A percentile compares a stretch with the other conserved stretches of the same genome.
phyloP scores from a whole-genome alignment of 257 asterid species.

The Solanum chiquidenum region DNA sequence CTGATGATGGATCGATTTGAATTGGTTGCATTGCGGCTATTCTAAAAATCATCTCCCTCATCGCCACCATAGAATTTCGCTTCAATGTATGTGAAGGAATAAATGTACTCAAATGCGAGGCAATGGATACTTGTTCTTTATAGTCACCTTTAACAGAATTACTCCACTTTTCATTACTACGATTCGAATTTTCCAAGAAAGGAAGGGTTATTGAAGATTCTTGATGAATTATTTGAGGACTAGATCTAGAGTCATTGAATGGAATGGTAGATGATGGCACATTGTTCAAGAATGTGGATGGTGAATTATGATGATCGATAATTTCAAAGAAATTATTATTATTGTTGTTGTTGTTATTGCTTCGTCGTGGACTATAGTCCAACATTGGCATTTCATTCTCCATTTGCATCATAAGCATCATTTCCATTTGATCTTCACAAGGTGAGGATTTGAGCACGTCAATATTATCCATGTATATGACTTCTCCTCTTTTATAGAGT shows the following conservation, averaged over 20 bases:
- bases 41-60: slow-evolving; percentile 85
- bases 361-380: neutral
- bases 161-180: neutral
- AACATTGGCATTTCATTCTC: slow-evolving; percentile 15
- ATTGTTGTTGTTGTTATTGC: neutral
- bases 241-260: slow-evolving; percentile 2
- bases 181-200: neutral
- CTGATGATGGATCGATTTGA: slow-evolving; percentile 74
- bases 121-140: neutral
- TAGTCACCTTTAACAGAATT: neutral
- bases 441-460: slow-evolving; percentile 40
- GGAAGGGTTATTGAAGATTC: neutral
- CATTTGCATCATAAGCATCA: slow-evolving; percentile 70
- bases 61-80: slow-evolving; percentile 43
- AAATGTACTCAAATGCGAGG: neutral
- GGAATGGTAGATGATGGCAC: slow-evolving; percentile 22
- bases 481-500: neutral
- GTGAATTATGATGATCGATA: slow-evolving; percentile 4
- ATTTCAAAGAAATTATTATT: neutral
- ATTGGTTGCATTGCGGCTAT: slow-evolving; percentile 96
- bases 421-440: slow-evolving; percentile 53
- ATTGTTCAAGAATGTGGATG: neutral
- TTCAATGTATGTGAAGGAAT: neutral
- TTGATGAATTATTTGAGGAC: neutral
- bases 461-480: slow-evolving; percentile 41